Conservation (phyloP, 129 eudicot species). For the Lactuca saligna region DNA sequence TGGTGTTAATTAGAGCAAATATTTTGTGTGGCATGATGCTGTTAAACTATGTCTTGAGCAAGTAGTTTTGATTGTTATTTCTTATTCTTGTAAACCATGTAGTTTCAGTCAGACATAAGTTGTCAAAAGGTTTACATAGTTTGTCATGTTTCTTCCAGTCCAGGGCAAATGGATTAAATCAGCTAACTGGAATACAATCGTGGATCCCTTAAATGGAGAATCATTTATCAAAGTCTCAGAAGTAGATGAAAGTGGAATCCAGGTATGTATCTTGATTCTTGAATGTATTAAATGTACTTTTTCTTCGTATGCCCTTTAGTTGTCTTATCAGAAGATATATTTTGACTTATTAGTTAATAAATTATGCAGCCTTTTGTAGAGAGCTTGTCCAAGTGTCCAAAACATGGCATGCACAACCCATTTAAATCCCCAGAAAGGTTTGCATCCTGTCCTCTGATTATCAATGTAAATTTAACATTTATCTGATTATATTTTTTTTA, state of each 20-base stretch:
- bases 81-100: slow-evolving; percentile 3
- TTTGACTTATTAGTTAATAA: slow-evolving; percentile 1
- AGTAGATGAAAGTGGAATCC: slow-evolving; percentile 64
- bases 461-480: not conserved
- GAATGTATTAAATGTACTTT: not conserved
- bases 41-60: slow-evolving; percentile 8
- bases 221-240: slow-evolving; percentile 85
- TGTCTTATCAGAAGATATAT: not conserved
- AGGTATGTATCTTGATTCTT: slow-evolving; percentile 45
- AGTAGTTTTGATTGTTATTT: not conserved
- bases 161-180: slow-evolving; percentile 91
- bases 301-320: not conserved
- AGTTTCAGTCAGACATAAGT: not conserved
- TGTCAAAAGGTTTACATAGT: slow-evolving; percentile 1
- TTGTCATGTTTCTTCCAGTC: slow-evolving; percentile 48
- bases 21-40: not conserved
- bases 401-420: slow-evolving; percentile 92
- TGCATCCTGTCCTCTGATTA: not conserved
- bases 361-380: slow-evolving; percentile 87
- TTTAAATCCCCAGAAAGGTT: slow-evolving; percentile 96
- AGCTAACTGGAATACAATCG: slow-evolving; percentile 75
- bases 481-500: not conserved
- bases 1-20: not conserved
- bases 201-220: slow-evolving; percentile 94
- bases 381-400: slow-evolving; percentile 82